Base-by-base conservation (phyloP, 306 rosid species). In the Vigna radiata region DNA sequence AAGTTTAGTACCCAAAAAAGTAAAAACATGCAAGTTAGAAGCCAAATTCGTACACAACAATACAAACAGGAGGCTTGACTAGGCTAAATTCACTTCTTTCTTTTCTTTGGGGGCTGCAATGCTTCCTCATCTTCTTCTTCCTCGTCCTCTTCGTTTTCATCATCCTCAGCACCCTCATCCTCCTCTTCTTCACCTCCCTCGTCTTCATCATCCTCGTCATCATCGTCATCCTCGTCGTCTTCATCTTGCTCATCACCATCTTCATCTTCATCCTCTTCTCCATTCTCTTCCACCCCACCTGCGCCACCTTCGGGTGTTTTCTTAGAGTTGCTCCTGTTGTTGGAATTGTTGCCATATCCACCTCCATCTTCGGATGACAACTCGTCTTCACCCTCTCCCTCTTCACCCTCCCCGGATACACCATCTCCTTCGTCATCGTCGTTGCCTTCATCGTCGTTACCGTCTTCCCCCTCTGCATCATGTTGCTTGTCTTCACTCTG, bases 101-200 rank as follows among this genome's bases (percentile, higher is more conserved):
- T 92, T 77, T 92, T 92, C 91, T 92, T 92, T 17, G 97, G 97
- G 52, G 97, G 97, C 91, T 92, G 97, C 85, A 92, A 88, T 2
- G 96, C 91, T 85, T 90, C 97, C 85, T 92, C 97, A 0, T 92
- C 97, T 13, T 90, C 67, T 5, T 61, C 96, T 0, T 92, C 97
- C 1, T 90, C 96, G 0, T 87, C 96, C 0, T 91, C 93, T 0
- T 88, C 83, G 2, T 88, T 81, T 13, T 83, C 90, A 0, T 87
- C 91, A 0, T 81, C 95, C 0, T 43, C 91, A 3, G 50, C 95
- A 2, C 29, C 91, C 3, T 86, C 96, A 0, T 88, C 97, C 0
- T 87, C 96, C 0, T 85, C 96, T 2, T 78, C 93, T 43, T 54
- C 93, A 0, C 46, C 94, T 0, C 27, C 94, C 0, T 82, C 92